A percentile compares a stretch with the other conserved stretches of the same genome.
These are phyloP conservation scores for Caloboletus inedulis DNA, from an alignment of 1,284 basidiomycete species.

Conservation along the genomic window DNA sequence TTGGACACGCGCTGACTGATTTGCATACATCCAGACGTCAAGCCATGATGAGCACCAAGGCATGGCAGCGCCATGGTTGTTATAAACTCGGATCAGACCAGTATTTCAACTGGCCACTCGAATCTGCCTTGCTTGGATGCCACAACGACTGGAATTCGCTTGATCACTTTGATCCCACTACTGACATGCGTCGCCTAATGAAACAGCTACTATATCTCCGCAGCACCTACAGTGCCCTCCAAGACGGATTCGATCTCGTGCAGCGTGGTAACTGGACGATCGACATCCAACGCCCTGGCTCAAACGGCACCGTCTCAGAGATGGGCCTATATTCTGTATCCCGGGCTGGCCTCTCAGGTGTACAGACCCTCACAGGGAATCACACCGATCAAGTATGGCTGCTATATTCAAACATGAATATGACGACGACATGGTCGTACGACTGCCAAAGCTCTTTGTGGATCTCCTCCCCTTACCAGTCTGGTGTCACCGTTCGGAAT, in stretches of 20 bases:
- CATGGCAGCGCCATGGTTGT: slow-evolving; percentile 91
- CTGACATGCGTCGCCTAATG: slow-evolving; percentile 70
- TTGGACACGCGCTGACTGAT: neutral
- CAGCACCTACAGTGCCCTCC: slow-evolving; percentile 63
- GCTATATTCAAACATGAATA: slow-evolving; percentile 82
- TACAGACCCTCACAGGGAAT: slow-evolving; percentile 57
- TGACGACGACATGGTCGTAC: slow-evolving; percentile 58
- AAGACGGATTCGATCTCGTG: slow-evolving; percentile 81
- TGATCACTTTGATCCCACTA: slow-evolving; percentile 90
- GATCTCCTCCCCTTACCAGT: slow-evolving; percentile 75
- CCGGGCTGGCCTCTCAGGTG: slow-evolving; percentile 54
- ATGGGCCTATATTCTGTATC: slow-evolving; percentile 84
- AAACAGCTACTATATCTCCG: slow-evolving; percentile 73
- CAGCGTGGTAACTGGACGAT: slow-evolving; percentile 82
- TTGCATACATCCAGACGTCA: slow-evolving; percentile 62
- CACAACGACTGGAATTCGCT: slow-evolving; percentile 84
- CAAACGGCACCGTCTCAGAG: slow-evolving; percentile 74
- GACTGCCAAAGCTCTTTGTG: slow-evolving; percentile 58
- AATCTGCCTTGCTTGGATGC: slow-evolving; percentile 75
- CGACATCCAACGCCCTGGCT: slow-evolving; percentile 74
- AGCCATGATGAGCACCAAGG: slow-evolving; percentile 78
- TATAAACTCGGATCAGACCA: slow-evolving; percentile 85
- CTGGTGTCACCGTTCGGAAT: slow-evolving; percentile 64
- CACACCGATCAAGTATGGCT: slow-evolving; percentile 73
- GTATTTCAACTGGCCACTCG: slow-evolving; percentile 87